Evolutionary conservation across 2,329 filamentous ascomycete species (phyloP), one percentile per base, ranked within the genome.

Genomic region (Beauveria pseudobassiana): DNA sequence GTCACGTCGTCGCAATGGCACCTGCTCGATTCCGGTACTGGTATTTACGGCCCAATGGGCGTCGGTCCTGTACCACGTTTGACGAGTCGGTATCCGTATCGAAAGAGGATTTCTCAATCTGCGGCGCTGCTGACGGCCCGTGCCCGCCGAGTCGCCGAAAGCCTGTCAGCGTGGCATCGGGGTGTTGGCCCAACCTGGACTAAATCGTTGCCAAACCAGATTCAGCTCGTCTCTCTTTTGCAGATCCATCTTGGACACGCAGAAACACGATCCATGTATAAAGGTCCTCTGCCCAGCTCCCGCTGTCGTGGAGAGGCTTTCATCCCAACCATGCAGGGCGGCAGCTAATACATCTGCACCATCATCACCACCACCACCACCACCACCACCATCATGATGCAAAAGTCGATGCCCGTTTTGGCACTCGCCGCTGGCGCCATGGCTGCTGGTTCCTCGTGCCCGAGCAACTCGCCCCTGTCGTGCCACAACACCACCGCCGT

Each of bases 401-500:
- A 62, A 34, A 51, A 53, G 34, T 34, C 60, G 18, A 34, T 62
- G 38, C 40, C 65, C 7, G 54, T 63, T n/a, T 61, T 65, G 46
- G 56, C 67, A 16, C 28, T 63, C n/a, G 65, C 65, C 38, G 61
- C 67, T 4, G 56, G 64, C 42, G 66, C 61, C 48, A 53, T 65
- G 38, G 62, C 56, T 59, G 66, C 63, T 18, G 64, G 64, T 34
- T 61, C 63, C 56, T 65, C 63, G 20, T 73, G 72, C 63, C 67
- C 69, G 1, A 63, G 59, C 56, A 63, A 76, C 63, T 68, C 74
- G 5, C 80, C 81, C 64, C 69, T 87, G 58, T 88, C 85, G 67
- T 91, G 88, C 69, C 82, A 86, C 62, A 87, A 87, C 69, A 82
- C 80, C 6, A 84, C 84, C 3, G 73, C 75, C 8, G 80, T 83